Evolutionary conservation across 1,139 yeast genomes (phyloP).

Genomic region (Pichia terricola): DNA sequence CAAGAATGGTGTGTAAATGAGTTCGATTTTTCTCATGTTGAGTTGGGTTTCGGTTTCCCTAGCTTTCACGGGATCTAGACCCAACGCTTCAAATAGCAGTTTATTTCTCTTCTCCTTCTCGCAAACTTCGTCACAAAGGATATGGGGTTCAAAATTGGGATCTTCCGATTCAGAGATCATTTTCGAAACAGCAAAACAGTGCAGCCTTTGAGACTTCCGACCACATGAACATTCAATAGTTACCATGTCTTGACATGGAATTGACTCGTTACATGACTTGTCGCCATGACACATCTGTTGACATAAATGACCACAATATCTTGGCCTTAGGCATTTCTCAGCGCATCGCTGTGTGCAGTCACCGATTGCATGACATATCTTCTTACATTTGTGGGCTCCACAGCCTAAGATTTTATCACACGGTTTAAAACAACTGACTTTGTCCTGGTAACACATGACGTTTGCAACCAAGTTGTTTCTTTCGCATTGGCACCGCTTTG

Average conservation of each 20-base stretch:
- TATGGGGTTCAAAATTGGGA: not conserved
- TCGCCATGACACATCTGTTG: constrained; percentile 56
- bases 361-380: constrained; percentile 39
- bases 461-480: constrained; percentile 43
- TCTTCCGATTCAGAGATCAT: constrained; percentile 2
- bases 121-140: constrained; percentile 62
- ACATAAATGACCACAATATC: constrained; percentile 61
- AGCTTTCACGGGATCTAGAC: constrained; percentile 8
- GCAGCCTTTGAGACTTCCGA: constrained; percentile 32
- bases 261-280: constrained; percentile 34
- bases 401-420: constrained; percentile 52
- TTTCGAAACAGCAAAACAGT: constrained; percentile 35
- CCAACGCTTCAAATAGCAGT: constrained; percentile 54
- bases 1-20: constrained; percentile 36
- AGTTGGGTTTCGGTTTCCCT: constrained; percentile 9
- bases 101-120: constrained; percentile 49
- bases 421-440: constrained; percentile 61
- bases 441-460: constrained; percentile 59
- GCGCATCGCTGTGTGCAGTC: constrained; percentile 35
- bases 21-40: constrained; percentile 17
- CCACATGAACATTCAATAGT: constrained; percentile 58
- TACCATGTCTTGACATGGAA: constrained; percentile 44
- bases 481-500: constrained; percentile 67
- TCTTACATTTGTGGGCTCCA: constrained; percentile 60
- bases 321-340: constrained; percentile 42